Evolutionary conservation across 306 rosid genomes (phyloP), one percentile per base, ranked within the genome.

Genomic region (Trichosanthes truncata): DNA sequence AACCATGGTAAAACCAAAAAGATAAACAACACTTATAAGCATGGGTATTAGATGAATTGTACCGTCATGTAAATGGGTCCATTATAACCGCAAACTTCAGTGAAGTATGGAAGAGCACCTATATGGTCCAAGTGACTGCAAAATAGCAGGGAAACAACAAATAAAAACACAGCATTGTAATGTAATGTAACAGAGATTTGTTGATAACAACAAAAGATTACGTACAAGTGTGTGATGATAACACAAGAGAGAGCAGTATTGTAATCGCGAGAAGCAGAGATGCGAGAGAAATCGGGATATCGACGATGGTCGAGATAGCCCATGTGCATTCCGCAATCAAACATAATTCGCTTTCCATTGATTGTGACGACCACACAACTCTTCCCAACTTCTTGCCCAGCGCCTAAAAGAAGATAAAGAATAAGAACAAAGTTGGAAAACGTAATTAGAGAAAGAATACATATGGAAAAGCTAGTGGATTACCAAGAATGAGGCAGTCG

Each of bases 1-100:
- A 18, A 7, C 13, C 41, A 57, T 55, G 21, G 53, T n/a, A 49
- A 46, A 55, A 25, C 51, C 17, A 46, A 72, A 72, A 53, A 75
- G 20, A 7, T 7, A 81, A 74, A 60, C 86, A 76, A 55, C 86
- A 86, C 87, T 90, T 75, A 80, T 74, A 89, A 88, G 77, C 85
- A 87, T 8, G 48, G 36, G 5, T 80, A 53, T 60, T 4, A 78
- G 73, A 43, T 79, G 33, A 79, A 49, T 20, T 82, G 79, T 82
- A 94, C 98, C 81, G 98, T 94, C 98, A 94, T 94, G 83, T 94
- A 94, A 86, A 94, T 74, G 6, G 98, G 97, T 36, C 98, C 98
- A 1, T 40, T 15, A 66, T 89, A 92, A 17, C 98, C 97, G 38
- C 96, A 94, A 76, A 94, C 97, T 86, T 94, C 89, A 0, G 98